phyloP scores from a whole-genome alignment of 768 basidiomycete species.

The Russula virescens region DNA sequence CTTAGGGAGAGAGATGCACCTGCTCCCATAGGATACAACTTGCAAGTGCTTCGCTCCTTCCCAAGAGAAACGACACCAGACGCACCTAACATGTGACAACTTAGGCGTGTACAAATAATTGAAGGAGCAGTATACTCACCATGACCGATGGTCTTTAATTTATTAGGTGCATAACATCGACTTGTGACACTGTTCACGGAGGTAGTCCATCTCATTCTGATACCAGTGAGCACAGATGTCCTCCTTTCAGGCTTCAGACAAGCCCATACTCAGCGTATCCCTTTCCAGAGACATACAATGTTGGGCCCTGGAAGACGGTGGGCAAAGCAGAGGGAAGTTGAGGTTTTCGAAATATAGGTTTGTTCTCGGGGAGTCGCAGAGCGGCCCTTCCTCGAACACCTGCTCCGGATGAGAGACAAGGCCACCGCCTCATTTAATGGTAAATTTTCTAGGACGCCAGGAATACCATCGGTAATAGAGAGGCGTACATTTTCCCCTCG shows the following conservation, averaged over 20 bases:
- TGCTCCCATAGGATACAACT: slow-evolving; percentile 97
- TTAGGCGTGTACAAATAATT: slow-evolving; percentile 14
- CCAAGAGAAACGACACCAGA: slow-evolving; percentile 98
- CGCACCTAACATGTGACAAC: slow-evolving; percentile 52
- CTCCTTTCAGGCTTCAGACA: slow-evolving; percentile 66
- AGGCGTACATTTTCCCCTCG: slow-evolving; percentile 60
- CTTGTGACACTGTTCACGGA: slow-evolving; percentile 77
- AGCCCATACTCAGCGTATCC: slow-evolving; percentile 72
- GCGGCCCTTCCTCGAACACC: slow-evolving; percentile 47
- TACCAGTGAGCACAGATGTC: slow-evolving; percentile 68
- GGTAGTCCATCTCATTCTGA: slow-evolving; percentile 84
- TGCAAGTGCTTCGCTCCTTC: slow-evolving; percentile 69
- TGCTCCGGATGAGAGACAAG: slow-evolving; percentile 65
- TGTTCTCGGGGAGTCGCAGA: slow-evolving; percentile 29
- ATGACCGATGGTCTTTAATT: slow-evolving; percentile 92
- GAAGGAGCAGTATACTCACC: slow-evolving; percentile 42
- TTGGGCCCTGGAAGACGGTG: slow-evolving; percentile 80
- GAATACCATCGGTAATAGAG: slow-evolving; percentile 41
- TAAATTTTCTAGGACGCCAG: slow-evolving; percentile 57
- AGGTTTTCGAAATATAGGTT: slow-evolving; percentile 83
- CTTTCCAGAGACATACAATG: slow-evolving; percentile 80
- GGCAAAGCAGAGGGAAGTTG: slow-evolving; percentile 81
- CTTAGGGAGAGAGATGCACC: slow-evolving; percentile 38
- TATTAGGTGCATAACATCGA: slow-evolving; percentile 80
- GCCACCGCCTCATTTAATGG: slow-evolving; percentile 52